Base-by-base conservation (phyloP, 2,329 filamentous ascomycete species). In the Pestalotiopsis sp. region DNA sequence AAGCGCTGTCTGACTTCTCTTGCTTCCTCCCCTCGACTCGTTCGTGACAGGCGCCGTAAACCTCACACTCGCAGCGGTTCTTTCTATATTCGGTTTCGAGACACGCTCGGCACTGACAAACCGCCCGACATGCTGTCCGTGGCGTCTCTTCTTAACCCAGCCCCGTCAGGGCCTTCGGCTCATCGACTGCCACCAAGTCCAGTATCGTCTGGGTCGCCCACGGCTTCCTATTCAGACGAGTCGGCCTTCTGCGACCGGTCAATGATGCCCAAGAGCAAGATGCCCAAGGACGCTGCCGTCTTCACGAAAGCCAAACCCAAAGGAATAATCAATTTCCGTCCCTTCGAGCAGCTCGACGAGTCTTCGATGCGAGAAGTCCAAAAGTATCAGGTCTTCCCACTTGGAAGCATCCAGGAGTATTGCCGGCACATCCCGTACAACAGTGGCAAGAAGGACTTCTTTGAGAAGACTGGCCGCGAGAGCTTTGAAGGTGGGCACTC, bases 371-470 rank as follows among this genome's bases (percentile, higher is more conserved):
- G 82, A 14, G 85, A 91, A 71, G 87, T 96, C 70, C 81, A 82
- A 52, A 83, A 82, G 52, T 95, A 92, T 76, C 83, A 87, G 17
- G 84, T 98, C 66, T 87, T 85, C 67, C 92, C 93, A 0, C 83
- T 90, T 72, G 88, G 88, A 1, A 82, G 85, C 70, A 93, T 92
- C 70, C 81, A 83, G 61, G 82, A 87, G 38, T 91, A 85, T 70
- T 88, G 88, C 72, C 86, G 90, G 65, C 94, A 95, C 75, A 97
- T 98, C 69, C 95, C 95, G 0, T 98, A 98, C 81, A 95, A 94
- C 76, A 97, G 95, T 78, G 93, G 94, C 73, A 98, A 98, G 85
- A 97, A 97, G 80, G 88, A 91, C 70, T 97, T 98, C 75, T 88
- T 91, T 71, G 89, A 91, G 72, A 97, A 93, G 83, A 98, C 95